Percentiles rank a stretch among this genome's conserved stretches.
Evolutionary conservation across 192 early-diverging fungal species (phyloP).

Genomic region (Mortierella alpina): DNA sequence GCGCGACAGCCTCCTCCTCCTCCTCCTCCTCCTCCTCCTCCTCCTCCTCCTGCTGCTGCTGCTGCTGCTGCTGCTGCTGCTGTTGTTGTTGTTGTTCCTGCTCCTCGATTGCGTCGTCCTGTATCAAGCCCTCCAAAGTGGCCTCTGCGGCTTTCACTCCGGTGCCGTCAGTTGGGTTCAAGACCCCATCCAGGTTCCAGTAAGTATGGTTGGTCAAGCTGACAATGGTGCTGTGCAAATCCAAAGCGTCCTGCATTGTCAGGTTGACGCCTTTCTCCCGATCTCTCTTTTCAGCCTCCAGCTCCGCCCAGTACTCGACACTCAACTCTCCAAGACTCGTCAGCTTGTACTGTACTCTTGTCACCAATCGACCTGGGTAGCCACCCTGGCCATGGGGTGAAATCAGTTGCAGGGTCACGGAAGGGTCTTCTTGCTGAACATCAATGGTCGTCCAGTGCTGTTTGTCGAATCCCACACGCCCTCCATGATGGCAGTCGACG

Average conservation of each 20-base stretch:
- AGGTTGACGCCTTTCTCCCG: too few species aligned
- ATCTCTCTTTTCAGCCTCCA: constrained; percentile 45
- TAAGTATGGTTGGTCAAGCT: constrained; percentile 91
- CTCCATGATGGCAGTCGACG: constrained; percentile 86
- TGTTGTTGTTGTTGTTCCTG: constrained; percentile 6
- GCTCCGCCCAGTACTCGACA: constrained; percentile 62
- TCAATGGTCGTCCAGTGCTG: constrained; percentile 66
- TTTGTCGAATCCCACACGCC: constrained; percentile 81
- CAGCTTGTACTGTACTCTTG: constrained; percentile 69
- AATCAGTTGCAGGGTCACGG: constrained; percentile 64
- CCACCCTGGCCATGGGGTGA: constrained; percentile 83
- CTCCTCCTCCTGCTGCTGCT: too few species aligned
- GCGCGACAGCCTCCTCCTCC: constrained; percentile 47
- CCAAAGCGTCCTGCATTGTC: not conserved
- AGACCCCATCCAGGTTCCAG: constrained; percentile 86
- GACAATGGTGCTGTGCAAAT: constrained; percentile 66
- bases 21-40: too few species aligned
- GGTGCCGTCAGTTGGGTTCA: constrained; percentile 44
- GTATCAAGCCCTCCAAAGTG: too few species aligned
- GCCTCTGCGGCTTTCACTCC: too few species aligned
- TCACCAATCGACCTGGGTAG: constrained; percentile 78
- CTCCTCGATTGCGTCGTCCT: too few species aligned
- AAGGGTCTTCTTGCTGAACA: constrained; percentile 34
- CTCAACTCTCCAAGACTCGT: constrained; percentile 60
- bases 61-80: too few species aligned